Conservation (phyloP, 257 asterid genomes). For the Parsonsia alboflavescens region DNA sequence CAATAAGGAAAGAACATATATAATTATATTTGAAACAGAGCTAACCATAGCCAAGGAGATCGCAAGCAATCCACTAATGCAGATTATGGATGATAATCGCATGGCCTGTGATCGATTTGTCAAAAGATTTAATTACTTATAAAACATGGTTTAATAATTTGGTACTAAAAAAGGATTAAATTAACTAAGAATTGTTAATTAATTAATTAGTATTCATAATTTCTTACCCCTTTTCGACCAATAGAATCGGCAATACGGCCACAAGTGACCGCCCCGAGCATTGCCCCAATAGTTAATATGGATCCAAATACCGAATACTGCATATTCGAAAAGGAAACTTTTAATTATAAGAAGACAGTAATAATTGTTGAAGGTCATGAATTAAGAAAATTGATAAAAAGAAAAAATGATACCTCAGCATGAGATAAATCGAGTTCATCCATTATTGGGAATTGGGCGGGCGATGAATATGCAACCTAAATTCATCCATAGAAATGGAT, state of each 20-base stretch:
- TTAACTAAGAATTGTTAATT: too few relatives aligned
- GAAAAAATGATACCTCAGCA: conserved; percentile 15
- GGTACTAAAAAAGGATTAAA: neutral
- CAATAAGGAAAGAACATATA: too few relatives aligned
- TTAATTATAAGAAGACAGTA: neutral
- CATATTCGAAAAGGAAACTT: neutral
- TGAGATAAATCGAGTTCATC: conserved; percentile 15
- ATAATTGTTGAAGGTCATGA: neutral
- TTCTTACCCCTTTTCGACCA: conserved; percentile 33
- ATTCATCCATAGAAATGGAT: too few relatives aligned
- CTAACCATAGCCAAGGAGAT: conserved; percentile 24
- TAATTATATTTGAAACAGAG: neutral
- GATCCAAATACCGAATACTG: conserved; percentile 36
- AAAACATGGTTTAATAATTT: too few relatives aligned
- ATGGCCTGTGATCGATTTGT: conserved; percentile 20
- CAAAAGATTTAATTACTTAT: too few relatives aligned
- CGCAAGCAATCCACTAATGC: conserved; percentile 25
- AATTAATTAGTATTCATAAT: neutral
- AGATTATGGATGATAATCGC: conserved; percentile 24
- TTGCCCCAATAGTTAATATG: conserved; percentile 29
- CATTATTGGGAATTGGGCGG: conserved; percentile 23
- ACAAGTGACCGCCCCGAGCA: conserved; percentile 29
- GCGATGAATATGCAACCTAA: conserved; percentile 30
- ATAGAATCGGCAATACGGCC: conserved; percentile 24
- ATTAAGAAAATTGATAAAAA: neutral